Conservation (phyloP, 1,284 basidiomycete genomes). For the Ganoderma multipileum region DNA sequence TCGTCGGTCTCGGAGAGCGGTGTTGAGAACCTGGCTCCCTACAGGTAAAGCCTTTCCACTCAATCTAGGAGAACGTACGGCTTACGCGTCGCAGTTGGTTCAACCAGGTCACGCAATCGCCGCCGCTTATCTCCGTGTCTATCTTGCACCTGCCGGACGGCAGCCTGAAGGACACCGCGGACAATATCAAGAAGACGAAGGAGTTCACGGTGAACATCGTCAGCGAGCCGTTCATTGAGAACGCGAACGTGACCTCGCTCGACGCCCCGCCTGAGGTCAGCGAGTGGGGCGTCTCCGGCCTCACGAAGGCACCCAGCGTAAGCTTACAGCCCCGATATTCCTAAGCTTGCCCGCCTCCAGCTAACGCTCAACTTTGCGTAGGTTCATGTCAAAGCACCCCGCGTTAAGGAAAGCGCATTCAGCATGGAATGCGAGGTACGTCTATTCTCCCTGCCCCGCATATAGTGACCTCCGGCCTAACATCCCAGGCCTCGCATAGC, state of each 20-base stretch:
- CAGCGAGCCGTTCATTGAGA: slow-evolving; percentile 77
- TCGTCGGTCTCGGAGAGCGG: slow-evolving; percentile 67
- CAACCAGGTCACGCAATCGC: slow-evolving; percentile 67
- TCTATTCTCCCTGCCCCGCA: slow-evolving; percentile 13
- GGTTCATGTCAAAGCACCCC: slow-evolving; percentile 61
- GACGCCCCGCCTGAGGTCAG: slow-evolving; percentile 70
- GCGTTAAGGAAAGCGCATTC: slow-evolving; percentile 76
- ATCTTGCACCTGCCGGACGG: slow-evolving; percentile 48
- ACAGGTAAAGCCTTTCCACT: slow-evolving; percentile 51
- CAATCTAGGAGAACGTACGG: background rate
- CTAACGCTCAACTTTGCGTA: slow-evolving; percentile 2
- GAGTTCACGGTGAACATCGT: slow-evolving; percentile 83
- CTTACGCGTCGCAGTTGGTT: slow-evolving; percentile 54
- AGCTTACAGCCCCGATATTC: slow-evolving; percentile 5
- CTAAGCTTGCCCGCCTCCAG: background rate
- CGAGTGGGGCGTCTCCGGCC: slow-evolving; percentile 79
- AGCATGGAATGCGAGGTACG: slow-evolving; percentile 76
- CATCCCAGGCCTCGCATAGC: slow-evolving; percentile 36
- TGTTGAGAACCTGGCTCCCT: slow-evolving; percentile 70
- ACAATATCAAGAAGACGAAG: slow-evolving; percentile 71
- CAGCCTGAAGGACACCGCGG: slow-evolving; percentile 68
- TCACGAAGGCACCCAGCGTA: slow-evolving; percentile 69
- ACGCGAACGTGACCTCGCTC: slow-evolving; percentile 72
- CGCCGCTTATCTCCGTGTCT: slow-evolving; percentile 71
- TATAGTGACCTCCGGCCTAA: background rate